Evolutionary conservation across 176 grass and related monocot genomes (phyloP).

Genomic region (Echinochloa phyllopogon): DNA sequence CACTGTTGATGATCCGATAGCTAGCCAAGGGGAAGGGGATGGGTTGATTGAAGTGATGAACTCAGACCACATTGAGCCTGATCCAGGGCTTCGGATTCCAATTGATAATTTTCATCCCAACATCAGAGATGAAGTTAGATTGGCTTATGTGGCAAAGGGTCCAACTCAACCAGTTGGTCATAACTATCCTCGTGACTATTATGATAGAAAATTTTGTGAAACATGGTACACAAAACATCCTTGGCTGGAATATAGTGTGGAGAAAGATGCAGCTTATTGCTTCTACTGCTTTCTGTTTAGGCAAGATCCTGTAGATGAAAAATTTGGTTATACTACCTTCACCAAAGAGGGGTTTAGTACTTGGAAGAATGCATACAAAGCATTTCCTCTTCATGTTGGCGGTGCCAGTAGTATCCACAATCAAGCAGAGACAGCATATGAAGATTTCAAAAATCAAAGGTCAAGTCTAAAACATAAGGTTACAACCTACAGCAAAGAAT

Average conservation of each 20-base stretch:
- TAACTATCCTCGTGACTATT: not conserved
- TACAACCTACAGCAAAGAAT: not conserved
- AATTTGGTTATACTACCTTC: not conserved
- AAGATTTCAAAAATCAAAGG: constrained; percentile 13
- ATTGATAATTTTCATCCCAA: not conserved
- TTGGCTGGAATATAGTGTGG: not conserved
- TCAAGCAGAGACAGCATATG: not conserved
- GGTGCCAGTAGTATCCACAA: not conserved
- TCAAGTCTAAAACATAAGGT: constrained; percentile 1
- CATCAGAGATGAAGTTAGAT: not conserved
- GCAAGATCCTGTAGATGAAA: not conserved
- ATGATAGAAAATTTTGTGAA: not conserved
- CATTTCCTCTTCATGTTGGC: not conserved
- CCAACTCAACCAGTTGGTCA: not conserved
- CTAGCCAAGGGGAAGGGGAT: not conserved
- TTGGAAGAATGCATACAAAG: not conserved
- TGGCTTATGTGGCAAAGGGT: not conserved
- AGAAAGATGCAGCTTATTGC: not conserved
- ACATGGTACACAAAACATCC: not conserved
- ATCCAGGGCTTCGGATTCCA: not conserved
- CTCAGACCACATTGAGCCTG: not conserved
- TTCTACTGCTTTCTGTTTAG: not conserved
- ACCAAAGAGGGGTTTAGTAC: not conserved
- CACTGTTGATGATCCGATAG: not conserved
- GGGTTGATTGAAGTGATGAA: not conserved